Base-by-base conservation (phyloP, 768 basidiomycete species). In the Peribolospora baueri region DNA sequence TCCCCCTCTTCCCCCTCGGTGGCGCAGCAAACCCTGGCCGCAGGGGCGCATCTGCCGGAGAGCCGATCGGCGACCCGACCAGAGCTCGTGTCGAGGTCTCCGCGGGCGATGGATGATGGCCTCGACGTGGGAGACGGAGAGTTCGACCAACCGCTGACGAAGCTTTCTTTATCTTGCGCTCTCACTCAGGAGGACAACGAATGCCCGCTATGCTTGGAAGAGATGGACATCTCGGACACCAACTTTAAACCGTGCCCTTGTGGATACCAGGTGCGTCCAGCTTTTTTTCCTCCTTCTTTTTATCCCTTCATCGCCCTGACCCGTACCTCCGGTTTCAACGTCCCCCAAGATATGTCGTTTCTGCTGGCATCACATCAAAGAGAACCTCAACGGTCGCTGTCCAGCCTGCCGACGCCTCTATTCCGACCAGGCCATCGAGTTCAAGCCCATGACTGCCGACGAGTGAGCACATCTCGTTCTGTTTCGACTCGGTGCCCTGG, bases 181-280 rank as follows among this genome's bases (percentile, higher is more conserved):
- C 47, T 25, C 45, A 49, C 59, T 2, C 62, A 95, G 91, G 91
- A 97, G 67, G 88, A 95, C 65, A 83, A 84, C 59, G 93, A 97
- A 64, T 98, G 93, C 71, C 86, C 93, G 48, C 77, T 98, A 57
- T 98, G 93, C 70, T 78, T 95, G 48, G 91, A 97, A 66, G 88
- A 93, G 72, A 87, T 98, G 82, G 93, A 97, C 71, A 78, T 95
- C 61, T 87, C 87, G 51, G 93, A 98, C 76, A 77, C 95, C 68
- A 91, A 91, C 72, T 98, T 98, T 73, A 91, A 88, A 72, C 93
- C 93, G 38, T 98, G 93, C 69, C 79, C 88, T 52, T 98, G 93
- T 70, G 93, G 93, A 58, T 93, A 97, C 70, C 93, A 95, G 76
- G 93, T 83, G 60, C 54, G 69, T 52, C 36, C 48, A 5, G 7